Conservation (phyloP, 2,329 filamentous ascomycete species). For the Trichoderma pleuroti region DNA sequence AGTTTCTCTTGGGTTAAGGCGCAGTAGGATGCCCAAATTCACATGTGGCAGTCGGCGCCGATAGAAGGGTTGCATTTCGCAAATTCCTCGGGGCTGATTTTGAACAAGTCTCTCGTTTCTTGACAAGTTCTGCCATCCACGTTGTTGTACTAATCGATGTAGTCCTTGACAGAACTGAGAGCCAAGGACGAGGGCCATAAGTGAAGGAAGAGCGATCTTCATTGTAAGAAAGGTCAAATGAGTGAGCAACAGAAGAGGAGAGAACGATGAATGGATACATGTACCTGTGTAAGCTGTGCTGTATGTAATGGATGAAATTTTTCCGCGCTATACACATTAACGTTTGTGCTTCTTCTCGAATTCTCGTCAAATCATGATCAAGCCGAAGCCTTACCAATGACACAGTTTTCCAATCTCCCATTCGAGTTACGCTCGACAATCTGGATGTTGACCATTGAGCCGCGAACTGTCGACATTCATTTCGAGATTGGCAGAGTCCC, state of each 20-base stretch:
- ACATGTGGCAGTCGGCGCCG: too few relatives aligned
- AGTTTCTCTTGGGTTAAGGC: too few relatives aligned
- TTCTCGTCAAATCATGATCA: background rate
- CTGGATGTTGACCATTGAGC: background rate
- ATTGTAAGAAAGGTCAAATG: background rate
- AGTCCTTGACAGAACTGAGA: too few relatives aligned
- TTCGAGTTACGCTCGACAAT: background rate
- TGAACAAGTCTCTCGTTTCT: too few relatives aligned
- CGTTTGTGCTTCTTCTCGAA: background rate
- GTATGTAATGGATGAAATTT: too few relatives aligned
- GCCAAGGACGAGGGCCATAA: too few relatives aligned
- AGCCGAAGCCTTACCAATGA: background rate
- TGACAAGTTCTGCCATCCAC: too few relatives aligned
- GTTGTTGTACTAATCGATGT: too few relatives aligned
- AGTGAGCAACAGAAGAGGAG: background rate
- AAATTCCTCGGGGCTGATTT: too few relatives aligned
- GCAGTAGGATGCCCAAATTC: too few relatives aligned
- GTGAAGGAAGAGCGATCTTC: too few relatives aligned
- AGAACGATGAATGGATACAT: background rate
- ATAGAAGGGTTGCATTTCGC: too few relatives aligned
- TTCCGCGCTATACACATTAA: background rate
- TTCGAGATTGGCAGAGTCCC: background rate
- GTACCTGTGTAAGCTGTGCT: background rate
- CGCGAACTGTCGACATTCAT: background rate
- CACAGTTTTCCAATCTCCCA: background rate